Base-by-base conservation (phyloP, 2,329 filamentous ascomycete species). In the Epichloe typhina region DNA sequence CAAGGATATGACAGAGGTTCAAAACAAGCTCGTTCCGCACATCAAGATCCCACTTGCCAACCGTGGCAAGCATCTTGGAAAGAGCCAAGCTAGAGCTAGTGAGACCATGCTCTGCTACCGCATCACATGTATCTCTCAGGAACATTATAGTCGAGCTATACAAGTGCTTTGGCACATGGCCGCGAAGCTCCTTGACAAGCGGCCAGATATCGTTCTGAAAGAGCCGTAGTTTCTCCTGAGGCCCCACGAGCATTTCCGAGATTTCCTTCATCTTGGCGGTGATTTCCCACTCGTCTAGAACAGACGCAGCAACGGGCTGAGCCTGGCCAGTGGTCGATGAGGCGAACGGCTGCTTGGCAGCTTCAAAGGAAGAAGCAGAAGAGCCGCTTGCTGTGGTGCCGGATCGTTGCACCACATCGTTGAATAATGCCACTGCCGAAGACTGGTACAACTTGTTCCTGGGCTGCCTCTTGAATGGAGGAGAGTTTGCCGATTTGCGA, bases 351-450 rank as follows among this genome's bases (percentile, higher is more conserved):
- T 43, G 47, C 11, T 26, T 23, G 21, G 26, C 17, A 17, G 46
- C 38, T 17, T 23, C 36, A 26, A 19, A 9, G 21, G 46, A 8
- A 46, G 51, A 8, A 12, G 26, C 17, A 19, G 40, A 19, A 23
- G 35, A 35, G 41, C 23, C n/a, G 12, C 21, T 42, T n/a, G 13
- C 13, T 17, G 37, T 12, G 35, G 39, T 36, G 17, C 47, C 50
- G 15, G 50, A 19, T 44, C 45, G 47, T 13, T 57, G 60, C 47
- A 67, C 63, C n/a, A 67, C 64, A 12, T 67, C 62, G 44, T 66
- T 64, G 60, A 68, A 68, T 15, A 67, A 53, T 1, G 62, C 64
- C 38, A 67, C 42, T 26, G 64, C 61, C 4, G 61, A 52, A 8
- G 61, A 61, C 37, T 58, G 50, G 0, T 52, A 35, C 5, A 46